Base-by-base conservation (phyloP, 352 stramenopile species). In the Globisporangium megalacanthum region DNA sequence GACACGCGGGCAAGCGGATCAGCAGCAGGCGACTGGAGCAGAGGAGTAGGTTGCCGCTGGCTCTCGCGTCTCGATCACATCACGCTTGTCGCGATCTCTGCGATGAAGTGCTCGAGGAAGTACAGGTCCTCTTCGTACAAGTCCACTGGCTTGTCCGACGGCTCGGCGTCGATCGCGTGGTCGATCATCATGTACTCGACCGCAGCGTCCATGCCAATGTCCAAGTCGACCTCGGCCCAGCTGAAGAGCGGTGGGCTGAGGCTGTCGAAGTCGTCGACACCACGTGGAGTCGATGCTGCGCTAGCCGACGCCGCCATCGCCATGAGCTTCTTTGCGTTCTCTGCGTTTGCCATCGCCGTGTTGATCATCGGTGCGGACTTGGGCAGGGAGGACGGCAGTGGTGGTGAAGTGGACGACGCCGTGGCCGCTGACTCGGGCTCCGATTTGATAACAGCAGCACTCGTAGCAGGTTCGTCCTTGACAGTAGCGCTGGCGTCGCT, bases 181-280 rank as follows among this genome's bases (percentile, higher is more conserved):
- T 88, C 80, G 52, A 85, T 60, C 77, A 90, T 86, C 80, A 90
- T 88, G 68, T 82, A 88, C 52, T 87, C 80, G 31, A 86, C 73
- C 20, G 79, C 79, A 8, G 77, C 77, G 63, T 90, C 79, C 64
- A 85, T 72, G 49, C 71, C 75, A 36, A 88, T 75, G 56, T 88
- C 77, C 42, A 88, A 72, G 56, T 88, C 80, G 42, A 83, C 77
- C 58, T 90, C 76, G 63, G 84, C 84, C 73, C 77, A 90, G 59
- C 75, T 86, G 67, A 86, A 82, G 36, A 81, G 77, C 53, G 56
- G 47, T 17, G 62, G 52, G 22, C 55, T 41, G 33, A 59, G 25
- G 8, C 56, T 65, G 29, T 68, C 59, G 29, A 84, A 77, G 58
- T 64, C 50, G 50, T 88, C 80, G 17, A 90, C 72, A 56, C 80